phyloP scores from a whole-genome alignment of 805 yeast species.

The Hanseniaspora clermontiae region DNA sequence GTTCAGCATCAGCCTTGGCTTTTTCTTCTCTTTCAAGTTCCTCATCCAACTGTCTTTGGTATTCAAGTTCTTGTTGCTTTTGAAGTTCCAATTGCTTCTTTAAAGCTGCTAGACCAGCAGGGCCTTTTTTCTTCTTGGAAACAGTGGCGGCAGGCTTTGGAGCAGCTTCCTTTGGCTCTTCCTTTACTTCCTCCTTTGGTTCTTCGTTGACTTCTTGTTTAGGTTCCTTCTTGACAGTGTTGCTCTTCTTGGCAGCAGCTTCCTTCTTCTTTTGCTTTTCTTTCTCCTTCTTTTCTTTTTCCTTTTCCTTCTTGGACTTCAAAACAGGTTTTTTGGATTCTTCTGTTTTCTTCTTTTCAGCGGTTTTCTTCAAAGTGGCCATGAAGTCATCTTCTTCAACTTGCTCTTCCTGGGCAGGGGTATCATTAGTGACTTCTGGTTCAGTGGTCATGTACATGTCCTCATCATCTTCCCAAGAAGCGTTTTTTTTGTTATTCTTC shows the following conservation, averaged over 20 bases:
- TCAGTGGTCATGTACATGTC: slow-evolving; percentile 30
- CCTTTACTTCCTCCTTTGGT: slow-evolving; percentile 28
- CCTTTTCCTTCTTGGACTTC: slow-evolving; percentile 86
- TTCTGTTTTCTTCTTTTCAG: slow-evolving; percentile 64
- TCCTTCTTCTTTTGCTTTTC: slow-evolving; percentile 63
- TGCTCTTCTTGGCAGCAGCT: slow-evolving; percentile 36
- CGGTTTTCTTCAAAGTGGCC: slow-evolving; percentile 68
- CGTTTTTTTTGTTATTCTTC: slow-evolving; percentile 44
- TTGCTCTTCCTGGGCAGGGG: slow-evolving; percentile 33
- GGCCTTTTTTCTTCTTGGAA: slow-evolving; percentile 62
- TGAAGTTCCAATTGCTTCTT: slow-evolving; percentile 78
- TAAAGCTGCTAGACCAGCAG: slow-evolving; percentile 85
- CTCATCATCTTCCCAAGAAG: slow-evolving; percentile 67
- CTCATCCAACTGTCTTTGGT: slow-evolving; percentile 58
- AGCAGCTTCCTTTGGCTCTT: slow-evolving; percentile 30
- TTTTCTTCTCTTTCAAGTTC: slow-evolving; percentile 42
- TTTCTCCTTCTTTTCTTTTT: slow-evolving; percentile 86
- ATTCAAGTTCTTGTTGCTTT: slow-evolving; percentile 80
- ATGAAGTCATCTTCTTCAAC: slow-evolving; percentile 47
- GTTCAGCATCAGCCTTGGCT: slow-evolving; percentile 35
- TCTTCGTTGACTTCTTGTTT: slow-evolving; percentile 14
- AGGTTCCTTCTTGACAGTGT: slow-evolving; percentile 23
- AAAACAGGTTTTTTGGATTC: slow-evolving; percentile 55
- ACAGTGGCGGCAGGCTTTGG: slow-evolving; percentile 28
- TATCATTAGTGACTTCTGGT: slow-evolving; percentile 17